Percentiles rank a stretch among this genome's conserved stretches.
phyloP scores from a whole-genome alignment of 2,329 filamentous ascomycete genomes.

The Colletotrichum spinosum region DNA sequence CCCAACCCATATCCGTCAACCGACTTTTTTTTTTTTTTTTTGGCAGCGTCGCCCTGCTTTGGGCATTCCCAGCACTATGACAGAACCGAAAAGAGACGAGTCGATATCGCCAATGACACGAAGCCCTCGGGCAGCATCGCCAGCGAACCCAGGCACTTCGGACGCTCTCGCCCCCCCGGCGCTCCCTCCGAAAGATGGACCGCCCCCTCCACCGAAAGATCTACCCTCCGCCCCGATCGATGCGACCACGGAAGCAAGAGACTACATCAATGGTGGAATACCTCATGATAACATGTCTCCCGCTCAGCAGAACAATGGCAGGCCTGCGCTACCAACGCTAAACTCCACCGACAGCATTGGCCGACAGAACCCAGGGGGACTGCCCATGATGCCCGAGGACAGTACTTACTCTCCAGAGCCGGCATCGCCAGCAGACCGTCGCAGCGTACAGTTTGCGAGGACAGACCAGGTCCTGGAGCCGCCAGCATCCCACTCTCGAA shows the following conservation, averaged over 20 bases:
- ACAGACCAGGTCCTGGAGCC: conserved; percentile 62
- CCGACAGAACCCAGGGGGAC: conserved; percentile 17
- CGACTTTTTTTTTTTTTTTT: neutral
- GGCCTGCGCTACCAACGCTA: conserved; percentile 22
- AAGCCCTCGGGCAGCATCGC: conserved; percentile 26
- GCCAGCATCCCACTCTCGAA: conserved; percentile 64
- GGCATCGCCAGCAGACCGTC: conserved; percentile 56
- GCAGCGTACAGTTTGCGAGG: conserved; percentile 82
- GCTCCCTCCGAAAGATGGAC: conserved; percentile 33
- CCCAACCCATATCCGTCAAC: neutral
- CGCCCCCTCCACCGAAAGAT: conserved; percentile 31
- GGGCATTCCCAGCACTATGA: conserved; percentile 26
- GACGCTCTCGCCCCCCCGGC: conserved; percentile 26
- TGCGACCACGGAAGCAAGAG: conserved; percentile 43
- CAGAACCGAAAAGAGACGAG: conserved; percentile 38
- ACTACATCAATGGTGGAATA: conserved; percentile 52
- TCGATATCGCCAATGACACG: conserved; percentile 42
- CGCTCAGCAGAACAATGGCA: conserved; percentile 19
- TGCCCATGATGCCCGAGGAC: conserved; percentile 38
- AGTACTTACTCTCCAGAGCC: conserved; percentile 40
- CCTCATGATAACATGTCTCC: conserved; percentile 48
- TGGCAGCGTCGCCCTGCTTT: neutral
- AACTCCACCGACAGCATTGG: conserved; percentile 35
- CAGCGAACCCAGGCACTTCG: conserved; percentile 23
- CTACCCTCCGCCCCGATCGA: conserved; percentile 37